Evolutionary conservation across 331 rosid genomes (phyloP).

Genomic region (Quercus lobata): DNA sequence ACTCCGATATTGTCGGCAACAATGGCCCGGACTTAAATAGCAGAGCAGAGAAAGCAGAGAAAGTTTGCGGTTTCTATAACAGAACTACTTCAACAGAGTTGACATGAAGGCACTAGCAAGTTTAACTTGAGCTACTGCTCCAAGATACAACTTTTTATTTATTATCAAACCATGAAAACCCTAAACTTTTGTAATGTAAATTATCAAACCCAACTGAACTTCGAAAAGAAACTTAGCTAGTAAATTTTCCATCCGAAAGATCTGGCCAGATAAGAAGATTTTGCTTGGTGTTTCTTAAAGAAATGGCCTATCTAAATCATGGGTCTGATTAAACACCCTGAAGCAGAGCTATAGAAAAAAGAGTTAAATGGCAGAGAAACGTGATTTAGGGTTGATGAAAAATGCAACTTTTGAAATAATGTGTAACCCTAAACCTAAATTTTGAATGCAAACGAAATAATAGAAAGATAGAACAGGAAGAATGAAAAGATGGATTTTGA

Average conservation of each 20-base stretch:
- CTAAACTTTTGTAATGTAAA: background rate
- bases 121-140: background rate
- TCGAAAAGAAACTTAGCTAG: background rate
- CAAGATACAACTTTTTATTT: background rate
- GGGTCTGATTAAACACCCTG: background rate
- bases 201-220: background rate
- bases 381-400: background rate
- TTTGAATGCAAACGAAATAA: background rate
- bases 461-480: background rate
- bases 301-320: background rate
- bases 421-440: constrained; percentile 1
- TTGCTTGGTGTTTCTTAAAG: background rate
- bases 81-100: background rate
- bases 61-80: background rate
- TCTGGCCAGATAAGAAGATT: no score
- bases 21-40: background rate
- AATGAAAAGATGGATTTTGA: background rate
- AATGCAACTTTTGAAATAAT: background rate
- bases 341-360: no score
- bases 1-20: background rate
- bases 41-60: background rate
- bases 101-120: background rate
- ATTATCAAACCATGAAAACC: background rate
- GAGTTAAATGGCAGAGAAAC: background rate
- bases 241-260: background rate